Percentiles rank a stretch among this genome's conserved stretches.
Conservation (phyloP, 2,329 filamentous ascomycete species). For the Pseudofabraea citricarpa region DNA sequence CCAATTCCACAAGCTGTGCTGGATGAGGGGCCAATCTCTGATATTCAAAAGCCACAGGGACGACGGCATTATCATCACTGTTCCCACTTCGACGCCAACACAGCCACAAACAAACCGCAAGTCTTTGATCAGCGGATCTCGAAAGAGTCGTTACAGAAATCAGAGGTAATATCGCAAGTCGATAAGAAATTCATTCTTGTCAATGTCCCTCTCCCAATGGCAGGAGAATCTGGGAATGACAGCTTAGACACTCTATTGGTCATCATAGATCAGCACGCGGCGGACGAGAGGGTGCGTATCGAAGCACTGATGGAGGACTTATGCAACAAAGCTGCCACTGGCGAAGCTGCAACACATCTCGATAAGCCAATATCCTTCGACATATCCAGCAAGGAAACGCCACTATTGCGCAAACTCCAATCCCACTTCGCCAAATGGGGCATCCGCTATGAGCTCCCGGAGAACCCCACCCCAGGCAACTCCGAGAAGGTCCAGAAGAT, state of each 20-base stretch:
- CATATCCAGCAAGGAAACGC: constrained; percentile 54
- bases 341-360: constrained; percentile 33
- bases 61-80: constrained; percentile 19
- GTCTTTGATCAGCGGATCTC: constrained; percentile 47
- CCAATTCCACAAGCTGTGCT: constrained; percentile 40
- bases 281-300: constrained; percentile 80
- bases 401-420: constrained; percentile 49
- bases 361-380: constrained; percentile 59
- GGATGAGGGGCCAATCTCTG: constrained; percentile 23
- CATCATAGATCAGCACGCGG: constrained; percentile 89
- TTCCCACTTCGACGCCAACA: constrained; percentile 23
- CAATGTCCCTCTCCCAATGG: constrained; percentile 36
- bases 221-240: constrained; percentile 1
- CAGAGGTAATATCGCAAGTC: constrained; percentile 73
- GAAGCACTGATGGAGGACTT: constrained; percentile 65
- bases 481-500: constrained; percentile 26
- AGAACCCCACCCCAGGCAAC: background rate
- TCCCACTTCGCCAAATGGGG: constrained; percentile 70
- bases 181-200: constrained; percentile 85
- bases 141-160: constrained; percentile 52
- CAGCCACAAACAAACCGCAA: constrained; percentile 18
- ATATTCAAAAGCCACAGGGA: constrained; percentile 16
- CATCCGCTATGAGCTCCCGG: constrained; percentile 42
- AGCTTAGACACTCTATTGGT: constrained; percentile 47
- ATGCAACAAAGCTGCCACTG: constrained; percentile 28